Base-by-base conservation (phyloP, 1,284 basidiomycete genomes). In the Ganoderma lingzhi region DNA sequence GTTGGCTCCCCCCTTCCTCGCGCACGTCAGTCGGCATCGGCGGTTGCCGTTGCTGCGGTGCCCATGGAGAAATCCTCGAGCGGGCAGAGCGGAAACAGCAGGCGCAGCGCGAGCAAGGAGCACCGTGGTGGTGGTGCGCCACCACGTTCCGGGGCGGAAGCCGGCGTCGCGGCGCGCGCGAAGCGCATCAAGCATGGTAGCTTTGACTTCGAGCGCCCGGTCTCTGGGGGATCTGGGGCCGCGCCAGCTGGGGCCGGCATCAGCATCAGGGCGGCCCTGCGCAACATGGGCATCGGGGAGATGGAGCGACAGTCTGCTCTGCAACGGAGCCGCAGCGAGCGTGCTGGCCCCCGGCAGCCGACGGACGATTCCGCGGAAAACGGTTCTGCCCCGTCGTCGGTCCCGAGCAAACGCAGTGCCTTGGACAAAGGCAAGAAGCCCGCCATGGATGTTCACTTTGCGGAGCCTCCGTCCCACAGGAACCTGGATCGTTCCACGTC, bases 191-290 rank as follows among this genome's bases (percentile, higher is more conserved):
- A 85, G 74, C 88, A 91, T 73, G 90, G 90, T 6, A 91, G 88
- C 74, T 93, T 93, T 76, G 91, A 93, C 75, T 93, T 93, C 73
- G 92, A 93, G 78, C 82, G 88, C 48, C 79, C 79, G 8, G 69
- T 78, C 19, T 79, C 79, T 1, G 65, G 72, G 37, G 70, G 69
- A 30, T 59, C 63, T 15, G 68, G 51, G 9, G 58, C 70, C 12
- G 37, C 59, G n/a, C 39, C 59, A 23, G 59, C 8, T 42, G 39
- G 39, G 5, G 63, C 66, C 1, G 72, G 74, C 41, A 69, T 68
- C 61, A 75, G 69, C 48, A 68, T 76, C 61, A 74, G 67, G 66
- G 70, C 73, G 8, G 75, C 75, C 8, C 64, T 77, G 48, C 73
- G 71, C 30, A 68, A 55, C n/a, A 73, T 77, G 70, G 76, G 74